Base-by-base conservation (phyloP, 768 basidiomycete species). In the Naganishia antarctica region DNA sequence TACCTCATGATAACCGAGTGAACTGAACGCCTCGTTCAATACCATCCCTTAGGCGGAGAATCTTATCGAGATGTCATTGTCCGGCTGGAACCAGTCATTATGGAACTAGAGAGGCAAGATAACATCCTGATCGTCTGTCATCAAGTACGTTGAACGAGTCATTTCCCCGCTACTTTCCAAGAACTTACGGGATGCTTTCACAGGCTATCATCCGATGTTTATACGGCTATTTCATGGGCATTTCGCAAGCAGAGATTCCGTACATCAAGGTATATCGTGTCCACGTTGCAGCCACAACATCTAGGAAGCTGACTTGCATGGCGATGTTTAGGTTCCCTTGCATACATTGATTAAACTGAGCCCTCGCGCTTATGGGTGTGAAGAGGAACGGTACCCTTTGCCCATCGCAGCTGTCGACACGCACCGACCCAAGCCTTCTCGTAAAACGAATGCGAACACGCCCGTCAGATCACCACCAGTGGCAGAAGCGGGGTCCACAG, bases 261-360 rank as follows among this genome's bases (percentile, higher is more conserved):
- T 99, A 99, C 76, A 90, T 98, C 81, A 94, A 93, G 80, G 92
- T 97, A 48, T 63, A 70, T 45, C 45, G 7, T 44, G 2, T 31
- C 12, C n/a, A 6, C 41, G 7, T 12, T 41, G 21, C 2, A 29
- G 25, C 41, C 11, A 15, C 47, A 31, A 1, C 26, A 25, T 6
- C 11, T n/a, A 28, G 7, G n/a, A n/a, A 21, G 23, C 12, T 34
- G 25, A 53, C 25, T 37, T 6, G 0, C 3, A 3, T 12, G 9
- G 3, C 46, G 25, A 26, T 12, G 3, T 9, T 4, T 43, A 71
- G 74, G 68, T 72, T 64, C 74, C 69, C 29, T 64, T 94, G 62
- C 96, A 99, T 75, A 99, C 94, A 0, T 88, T 99, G 40, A 96
- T 99, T 78, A 98, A 98, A 79, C 83, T 99, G 48, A 98, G 94